Evolutionary conservation across 805 yeast species (phyloP), one percentile per base, ranked within the genome.

Genomic region (Zygosaccharomyces bailii): DNA sequence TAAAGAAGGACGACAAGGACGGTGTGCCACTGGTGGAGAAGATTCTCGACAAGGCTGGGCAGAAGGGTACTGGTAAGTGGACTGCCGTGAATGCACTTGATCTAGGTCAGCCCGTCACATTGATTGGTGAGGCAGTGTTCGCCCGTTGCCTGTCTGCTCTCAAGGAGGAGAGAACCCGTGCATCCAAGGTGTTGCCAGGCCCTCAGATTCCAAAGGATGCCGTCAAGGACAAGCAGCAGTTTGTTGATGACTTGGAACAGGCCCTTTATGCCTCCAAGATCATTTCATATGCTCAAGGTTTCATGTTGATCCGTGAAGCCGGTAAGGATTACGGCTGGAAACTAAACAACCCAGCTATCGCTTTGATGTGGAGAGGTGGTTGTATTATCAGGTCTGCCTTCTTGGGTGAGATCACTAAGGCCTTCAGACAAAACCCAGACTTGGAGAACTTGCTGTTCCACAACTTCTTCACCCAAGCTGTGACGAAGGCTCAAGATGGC

Each of bases 1-100:
- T 93, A 69, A 82, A 84, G 69, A 88, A 70, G 79, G 79, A 88
- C 68, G 97, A 91, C 68, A 79, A 76, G 50, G 96, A 90, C 64
- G 95, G 96, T 59, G 80, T 81, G 56, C 96, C 98, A 62, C 73
- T 93, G 55, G 95, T 91, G 49, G 98, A 93, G 78, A 93, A 91
- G 80, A 90, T 91, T 66, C 75, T 89, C 70, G 99, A 91, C 74
- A 70, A 86, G 64, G 99, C 99, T 58, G 98, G 98, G 62, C 98
- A 91, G 79, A 91, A 91, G 80, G 99, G 99, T 80, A 91, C 99
- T 57, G 99, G 99, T 77, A 91, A 91, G 78, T 91, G 99, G 99
- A 93, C 98, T 59, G 97, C 98, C 54, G 87, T 91, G 71, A 90
- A 89, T 69, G 98, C 98, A 53, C 78, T 91, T 62, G 98, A 93